phyloP scores from a whole-genome alignment of 495 filamentous ascomycete genomes.

The Annulohypoxylon nitens region DNA sequence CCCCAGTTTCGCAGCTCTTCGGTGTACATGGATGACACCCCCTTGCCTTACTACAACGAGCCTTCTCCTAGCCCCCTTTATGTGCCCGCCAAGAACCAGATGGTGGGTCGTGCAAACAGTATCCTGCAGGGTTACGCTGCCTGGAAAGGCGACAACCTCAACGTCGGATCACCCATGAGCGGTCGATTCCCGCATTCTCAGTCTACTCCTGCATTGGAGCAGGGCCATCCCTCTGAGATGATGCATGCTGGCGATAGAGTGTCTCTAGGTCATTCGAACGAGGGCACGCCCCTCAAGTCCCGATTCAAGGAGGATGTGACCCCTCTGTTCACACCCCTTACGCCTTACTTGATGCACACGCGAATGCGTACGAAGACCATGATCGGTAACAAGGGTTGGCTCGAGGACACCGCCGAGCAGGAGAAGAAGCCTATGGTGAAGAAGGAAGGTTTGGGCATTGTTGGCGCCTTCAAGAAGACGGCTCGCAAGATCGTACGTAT shows the following conservation, averaged over 20 bases:
- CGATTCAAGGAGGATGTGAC: constrained; percentile 1
- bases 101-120: not conserved
- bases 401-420: constrained; percentile 56
- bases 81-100: not conserved
- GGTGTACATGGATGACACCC: constrained; percentile 21
- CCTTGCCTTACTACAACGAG: constrained; percentile 3
- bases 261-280: not conserved
- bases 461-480: constrained; percentile 57
- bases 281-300: not conserved
- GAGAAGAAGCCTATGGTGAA: constrained; percentile 36
- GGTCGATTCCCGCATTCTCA: not conserved
- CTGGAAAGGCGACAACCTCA: constrained; percentile 11
- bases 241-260: not conserved
- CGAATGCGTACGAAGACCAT: constrained; percentile 53
- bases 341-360: constrained; percentile 39
- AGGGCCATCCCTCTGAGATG: not conserved
- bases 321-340: constrained; percentile 44
- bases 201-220: not conserved
- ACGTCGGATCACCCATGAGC: not conserved
- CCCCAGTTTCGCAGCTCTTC: constrained; percentile 17
- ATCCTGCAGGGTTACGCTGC: constrained; percentile 35
- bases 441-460: constrained; percentile 49
- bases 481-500: constrained; percentile 60
- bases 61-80: constrained; percentile 2
- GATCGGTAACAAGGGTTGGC: constrained; percentile 63